Evolutionary conservation across 140 eudicot genomes (phyloP).

Genomic region (Artemisia princeps): DNA sequence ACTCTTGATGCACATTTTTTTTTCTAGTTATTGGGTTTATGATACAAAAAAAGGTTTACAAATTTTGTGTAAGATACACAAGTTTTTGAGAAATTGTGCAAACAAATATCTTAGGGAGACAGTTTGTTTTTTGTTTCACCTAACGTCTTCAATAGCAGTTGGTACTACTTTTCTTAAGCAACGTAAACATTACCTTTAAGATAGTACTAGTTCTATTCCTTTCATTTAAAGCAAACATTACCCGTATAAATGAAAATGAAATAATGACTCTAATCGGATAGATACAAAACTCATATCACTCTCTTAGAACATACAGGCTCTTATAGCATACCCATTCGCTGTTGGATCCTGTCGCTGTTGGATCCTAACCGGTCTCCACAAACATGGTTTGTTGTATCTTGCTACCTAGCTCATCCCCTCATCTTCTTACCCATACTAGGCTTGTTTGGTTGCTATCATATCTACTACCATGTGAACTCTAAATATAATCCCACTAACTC

Average conservation of each 20-base stretch:
- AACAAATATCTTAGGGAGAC: too few species aligned
- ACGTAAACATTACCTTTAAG: too few species aligned
- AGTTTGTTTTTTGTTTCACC: too few species aligned
- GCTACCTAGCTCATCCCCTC: not conserved
- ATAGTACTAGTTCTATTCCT: not conserved
- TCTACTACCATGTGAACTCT: conserved; percentile 16
- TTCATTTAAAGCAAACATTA: conserved; percentile 2
- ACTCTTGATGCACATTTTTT: not conserved
- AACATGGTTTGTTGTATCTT: not conserved
- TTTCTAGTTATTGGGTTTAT: not conserved
- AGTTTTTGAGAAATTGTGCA: too few species aligned
- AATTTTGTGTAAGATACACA: not conserved
- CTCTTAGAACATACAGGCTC: not conserved
- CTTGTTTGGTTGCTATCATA: conserved; percentile 21
- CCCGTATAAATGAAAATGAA: not conserved
- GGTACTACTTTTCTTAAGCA: too few species aligned
- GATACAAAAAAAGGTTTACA: not conserved
- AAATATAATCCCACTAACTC: not conserved
- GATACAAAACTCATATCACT: not conserved
- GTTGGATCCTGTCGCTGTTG: not conserved
- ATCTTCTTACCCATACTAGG: conserved; percentile 1
- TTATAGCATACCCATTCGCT: conserved; percentile 12
- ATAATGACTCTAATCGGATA: not conserved
- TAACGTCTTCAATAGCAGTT: too few species aligned
- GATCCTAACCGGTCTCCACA: conserved; percentile 11